Base-by-base conservation (phyloP, 1,284 basidiomycete species). In the Ustilago crameri region DNA sequence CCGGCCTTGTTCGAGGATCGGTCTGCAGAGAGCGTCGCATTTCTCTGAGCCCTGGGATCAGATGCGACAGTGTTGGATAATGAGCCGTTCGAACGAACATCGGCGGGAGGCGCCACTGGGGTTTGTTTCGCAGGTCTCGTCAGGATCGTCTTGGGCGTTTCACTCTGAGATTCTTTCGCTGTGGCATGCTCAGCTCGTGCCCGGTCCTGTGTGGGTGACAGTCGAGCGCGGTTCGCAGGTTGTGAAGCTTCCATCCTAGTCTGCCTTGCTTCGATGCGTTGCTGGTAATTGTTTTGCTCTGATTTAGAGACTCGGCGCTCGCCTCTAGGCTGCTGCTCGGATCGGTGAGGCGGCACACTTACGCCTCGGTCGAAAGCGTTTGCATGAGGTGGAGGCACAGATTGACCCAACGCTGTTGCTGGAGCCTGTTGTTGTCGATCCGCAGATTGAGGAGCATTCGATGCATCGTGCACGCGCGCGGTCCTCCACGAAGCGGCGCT, bases 401-500 rank as follows among this genome's bases (percentile, higher is more conserved):
- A 26, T 3, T 45, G 50, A 3, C 47, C 50, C n/a, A 15, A n/a
- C 23, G 52, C 44, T 40, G 32, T 34, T 7, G 58, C 37, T 14
- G 57, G 23, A 4, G 23, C 3, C n/a, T 55, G 57, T 23, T 56
- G 58, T n/a, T 32, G 53, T 15, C 50, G 58, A 15, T 26, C 18
- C 27, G 34, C 55, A 7, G 51, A 18, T 2, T 45, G 23, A 12
- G 30, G 34, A 7, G 15, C 32, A 1, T 66, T 37, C 14, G 18
- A 32, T 18, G 47, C 23, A 10, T 12, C 27, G 20, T n/a, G 52
- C 12, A 44, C 44, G 10, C 58, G 61, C 38, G 61, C 46, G 18
- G 56, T 65, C 48, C 68, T 57, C 68, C 68, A 71, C 3, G 68
- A 65, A 17, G 51, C 49, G 10, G 58, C 68, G 22, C 49, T 66